phyloP scores from a whole-genome alignment of 139 green algal genomes.

The Micractinium sp. region DNA sequence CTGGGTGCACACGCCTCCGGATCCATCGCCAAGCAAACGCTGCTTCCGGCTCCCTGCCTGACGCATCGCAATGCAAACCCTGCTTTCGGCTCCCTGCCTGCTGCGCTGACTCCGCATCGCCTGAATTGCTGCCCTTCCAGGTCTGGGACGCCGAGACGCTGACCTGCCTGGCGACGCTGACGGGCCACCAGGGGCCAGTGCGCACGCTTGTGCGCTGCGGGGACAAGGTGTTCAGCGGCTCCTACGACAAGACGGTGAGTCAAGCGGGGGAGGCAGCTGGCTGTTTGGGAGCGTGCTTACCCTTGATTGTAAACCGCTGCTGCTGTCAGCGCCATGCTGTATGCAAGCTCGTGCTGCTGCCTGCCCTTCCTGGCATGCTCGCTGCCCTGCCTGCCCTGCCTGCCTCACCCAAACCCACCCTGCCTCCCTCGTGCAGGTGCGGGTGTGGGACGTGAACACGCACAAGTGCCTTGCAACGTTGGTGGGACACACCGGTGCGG shows the following conservation, averaged over 20 bases:
- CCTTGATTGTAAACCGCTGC: neutral
- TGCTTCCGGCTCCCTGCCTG: too few relatives aligned
- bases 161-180: conserved; percentile 73
- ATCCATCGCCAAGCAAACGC: too few relatives aligned
- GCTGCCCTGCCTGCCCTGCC: neutral
- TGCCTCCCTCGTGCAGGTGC: conserved; percentile 23
- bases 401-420: neutral
- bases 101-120: neutral
- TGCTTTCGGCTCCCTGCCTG: neutral
- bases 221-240: conserved; percentile 82
- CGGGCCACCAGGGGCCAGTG: conserved; percentile 87
- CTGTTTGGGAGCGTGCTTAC: neutral
- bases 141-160: conserved; percentile 87
- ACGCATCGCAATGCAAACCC: neutral
- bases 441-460: conserved; percentile 80
- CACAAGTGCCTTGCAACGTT: conserved; percentile 59
- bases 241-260: conserved; percentile 90
- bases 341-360: neutral
- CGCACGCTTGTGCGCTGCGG: conserved; percentile 81
- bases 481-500: conserved; percentile 81
- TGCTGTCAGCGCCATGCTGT: neutral
- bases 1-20: too few relatives aligned
- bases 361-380: neutral
- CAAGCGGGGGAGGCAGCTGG: neutral
- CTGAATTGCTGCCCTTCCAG: conserved; percentile 27